These are phyloP conservation scores for Eucalyptus rudis DNA, from an alignment of 345 rosid species.

Conservation along the genomic window DNA sequence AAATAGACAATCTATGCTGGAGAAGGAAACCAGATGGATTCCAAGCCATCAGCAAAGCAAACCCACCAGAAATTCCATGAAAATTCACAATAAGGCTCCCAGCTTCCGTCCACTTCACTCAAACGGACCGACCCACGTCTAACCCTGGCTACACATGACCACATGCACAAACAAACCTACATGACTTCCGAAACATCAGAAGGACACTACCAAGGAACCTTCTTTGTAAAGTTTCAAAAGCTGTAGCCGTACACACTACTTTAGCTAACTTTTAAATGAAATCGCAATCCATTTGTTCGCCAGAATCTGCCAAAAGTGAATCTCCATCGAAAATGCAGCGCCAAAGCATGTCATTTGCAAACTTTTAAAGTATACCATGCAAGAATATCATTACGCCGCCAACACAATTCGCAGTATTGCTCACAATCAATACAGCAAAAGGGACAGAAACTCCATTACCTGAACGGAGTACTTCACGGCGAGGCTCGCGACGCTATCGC, in stretches of 20 bases:
- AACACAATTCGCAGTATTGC: not conserved
- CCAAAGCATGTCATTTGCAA: not conserved
- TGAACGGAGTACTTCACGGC: conserved; percentile 89
- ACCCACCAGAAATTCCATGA: not conserved
- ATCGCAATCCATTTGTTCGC: not conserved
- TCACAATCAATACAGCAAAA: not conserved
- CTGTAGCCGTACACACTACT: not conserved
- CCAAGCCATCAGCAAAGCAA: not conserved
- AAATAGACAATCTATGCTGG: not conserved
- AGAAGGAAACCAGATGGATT: not conserved
- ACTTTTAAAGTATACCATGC: not conserved
- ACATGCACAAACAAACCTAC: not conserved
- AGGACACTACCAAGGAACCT: not conserved
- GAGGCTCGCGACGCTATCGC: conserved; percentile 62
- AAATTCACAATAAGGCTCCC: not conserved
- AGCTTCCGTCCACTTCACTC: not conserved
- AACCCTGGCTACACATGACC: not conserved
- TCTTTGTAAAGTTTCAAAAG: not conserved
- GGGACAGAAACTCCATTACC: conserved; percentile 13
- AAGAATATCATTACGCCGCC: not conserved
- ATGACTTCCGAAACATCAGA: too few species aligned
- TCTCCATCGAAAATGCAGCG: not conserved
- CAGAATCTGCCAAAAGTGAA: not conserved
- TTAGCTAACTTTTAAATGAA: not conserved
- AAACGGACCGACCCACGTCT: not conserved